phyloP scores from a whole-genome alignment of 352 stramenopile species.

The Phytophthora meadii region DNA sequence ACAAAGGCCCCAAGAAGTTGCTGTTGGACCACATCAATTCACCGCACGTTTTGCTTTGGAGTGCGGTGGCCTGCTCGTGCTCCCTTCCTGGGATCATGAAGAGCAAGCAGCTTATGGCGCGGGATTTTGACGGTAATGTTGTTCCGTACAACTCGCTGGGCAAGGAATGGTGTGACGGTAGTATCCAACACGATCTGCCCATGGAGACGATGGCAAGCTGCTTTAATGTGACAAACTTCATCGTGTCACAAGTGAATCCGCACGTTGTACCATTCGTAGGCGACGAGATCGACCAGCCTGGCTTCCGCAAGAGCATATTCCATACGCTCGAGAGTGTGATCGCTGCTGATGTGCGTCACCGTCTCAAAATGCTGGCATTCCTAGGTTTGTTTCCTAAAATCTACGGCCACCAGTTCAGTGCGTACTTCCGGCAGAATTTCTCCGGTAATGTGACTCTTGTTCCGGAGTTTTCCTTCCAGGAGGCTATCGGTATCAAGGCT shows the following conservation, averaged over 20 bases:
- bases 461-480: constrained; percentile 87
- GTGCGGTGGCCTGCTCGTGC: constrained; percentile 91
- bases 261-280: constrained; percentile 93
- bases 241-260: constrained; percentile 92
- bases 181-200: constrained; percentile 91
- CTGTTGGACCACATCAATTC: constrained; percentile 95
- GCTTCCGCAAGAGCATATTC: constrained; percentile 73
- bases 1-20: constrained; percentile 82
- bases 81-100: constrained; percentile 94
- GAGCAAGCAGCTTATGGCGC: constrained; percentile 86
- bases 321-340: constrained; percentile 89
- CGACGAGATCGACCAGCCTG: constrained; percentile 85
- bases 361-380: constrained; percentile 79
- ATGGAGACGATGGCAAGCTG: constrained; percentile 95
- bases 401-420: constrained; percentile 82
- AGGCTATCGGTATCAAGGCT: constrained; percentile 83
- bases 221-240: constrained; percentile 95
- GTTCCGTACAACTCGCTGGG: constrained; percentile 93
- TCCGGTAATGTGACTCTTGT: constrained; percentile 97
- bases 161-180: constrained; percentile 95
- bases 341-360: constrained; percentile 65
- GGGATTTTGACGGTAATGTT: constrained; percentile 83
- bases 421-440: constrained; percentile 94
- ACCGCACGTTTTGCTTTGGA: constrained; percentile 92
- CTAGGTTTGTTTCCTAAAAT: constrained; percentile 88